phyloP scores from a whole-genome alignment of 2,329 filamentous ascomycete genomes.

The Pseudonectria buxi region DNA sequence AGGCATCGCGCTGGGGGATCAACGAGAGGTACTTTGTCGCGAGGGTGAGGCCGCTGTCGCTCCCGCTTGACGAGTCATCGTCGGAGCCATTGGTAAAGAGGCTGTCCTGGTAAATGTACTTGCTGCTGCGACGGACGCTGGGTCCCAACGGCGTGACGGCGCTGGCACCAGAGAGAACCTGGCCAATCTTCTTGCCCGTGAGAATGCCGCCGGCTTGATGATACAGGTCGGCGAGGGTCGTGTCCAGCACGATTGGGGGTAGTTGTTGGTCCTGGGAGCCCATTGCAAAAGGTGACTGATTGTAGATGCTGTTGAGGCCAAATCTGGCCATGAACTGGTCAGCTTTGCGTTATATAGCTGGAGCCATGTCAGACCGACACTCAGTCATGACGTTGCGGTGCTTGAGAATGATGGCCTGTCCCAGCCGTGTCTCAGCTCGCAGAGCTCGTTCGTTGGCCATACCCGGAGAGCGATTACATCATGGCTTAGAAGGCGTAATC shows the following conservation, averaged over 20 bases:
- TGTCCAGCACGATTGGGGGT: conserved; percentile 28
- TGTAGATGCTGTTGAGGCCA: too few species aligned
- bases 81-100: conserved; percentile 20
- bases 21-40: conserved; percentile 30
- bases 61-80: conserved; percentile 8
- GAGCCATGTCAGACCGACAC: too few species aligned
- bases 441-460: too few species aligned
- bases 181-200: conserved; percentile 21
- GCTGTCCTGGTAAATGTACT: conserved; percentile 31
- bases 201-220: conserved; percentile 15
- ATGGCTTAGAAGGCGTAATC: too few species aligned
- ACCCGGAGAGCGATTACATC: too few species aligned
- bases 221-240: conserved; percentile 30
- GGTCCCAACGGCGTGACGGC: conserved; percentile 18
- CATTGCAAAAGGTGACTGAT: too few species aligned
- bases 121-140: conserved; percentile 27
- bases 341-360: too few species aligned
- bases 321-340: too few species aligned
- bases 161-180: conserved; percentile 24
- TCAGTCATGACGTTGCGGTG: too few species aligned
- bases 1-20: conserved; percentile 30
- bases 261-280: conserved; percentile 3
- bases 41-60: conserved; percentile 9
- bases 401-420: too few species aligned
- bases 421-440: too few species aligned